phyloP scores from a whole-genome alignment of 495 filamentous ascomycete species.

The Lasiosphaeria hispida region DNA sequence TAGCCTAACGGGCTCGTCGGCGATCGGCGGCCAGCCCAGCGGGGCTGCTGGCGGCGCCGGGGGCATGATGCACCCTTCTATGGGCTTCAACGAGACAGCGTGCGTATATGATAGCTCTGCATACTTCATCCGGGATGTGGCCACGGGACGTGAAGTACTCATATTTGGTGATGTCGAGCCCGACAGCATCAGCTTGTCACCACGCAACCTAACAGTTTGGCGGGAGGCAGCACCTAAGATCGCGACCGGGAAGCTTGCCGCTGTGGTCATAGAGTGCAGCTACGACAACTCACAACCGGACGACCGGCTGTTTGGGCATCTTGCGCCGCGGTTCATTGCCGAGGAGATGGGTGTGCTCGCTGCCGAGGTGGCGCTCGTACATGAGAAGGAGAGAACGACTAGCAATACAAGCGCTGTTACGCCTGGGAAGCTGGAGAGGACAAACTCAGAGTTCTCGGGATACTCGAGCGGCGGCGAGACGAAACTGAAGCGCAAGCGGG shows the following conservation, averaged over 20 bases:
- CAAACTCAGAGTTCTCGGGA: slow-evolving; percentile 13
- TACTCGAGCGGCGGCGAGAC: slow-evolving; percentile 34
- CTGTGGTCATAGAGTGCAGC: slow-evolving; percentile 93
- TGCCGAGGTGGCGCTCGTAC: slow-evolving; percentile 49
- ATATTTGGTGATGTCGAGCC: slow-evolving; percentile 96
- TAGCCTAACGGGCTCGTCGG: not conserved
- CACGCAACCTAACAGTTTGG: slow-evolving; percentile 81
- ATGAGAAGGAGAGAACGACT: slow-evolving; percentile 16
- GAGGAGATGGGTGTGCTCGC: slow-evolving; percentile 74
- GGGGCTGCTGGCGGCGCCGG: slow-evolving; percentile 13
- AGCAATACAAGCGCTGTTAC: not conserved
- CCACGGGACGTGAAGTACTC: slow-evolving; percentile 70
- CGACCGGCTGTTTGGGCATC: slow-evolving; percentile 78
- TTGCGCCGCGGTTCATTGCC: slow-evolving; percentile 76
- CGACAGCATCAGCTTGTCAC: slow-evolving; percentile 74
- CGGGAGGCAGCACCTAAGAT: slow-evolving; percentile 81
- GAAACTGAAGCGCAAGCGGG: slow-evolving; percentile 40
- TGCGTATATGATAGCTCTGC: slow-evolving; percentile 82
- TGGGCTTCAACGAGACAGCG: slow-evolving; percentile 32
- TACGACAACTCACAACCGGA: slow-evolving; percentile 76
- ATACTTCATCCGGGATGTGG: slow-evolving; percentile 79
- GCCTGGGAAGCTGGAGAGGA: slow-evolving; percentile 9
- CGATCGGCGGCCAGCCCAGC: not conserved
- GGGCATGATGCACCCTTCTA: slow-evolving; percentile 19
- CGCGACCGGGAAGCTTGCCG: slow-evolving; percentile 60